Conservation (phyloP, 2,329 filamentous ascomycete genomes). For the Penicillium corylophilum region DNA sequence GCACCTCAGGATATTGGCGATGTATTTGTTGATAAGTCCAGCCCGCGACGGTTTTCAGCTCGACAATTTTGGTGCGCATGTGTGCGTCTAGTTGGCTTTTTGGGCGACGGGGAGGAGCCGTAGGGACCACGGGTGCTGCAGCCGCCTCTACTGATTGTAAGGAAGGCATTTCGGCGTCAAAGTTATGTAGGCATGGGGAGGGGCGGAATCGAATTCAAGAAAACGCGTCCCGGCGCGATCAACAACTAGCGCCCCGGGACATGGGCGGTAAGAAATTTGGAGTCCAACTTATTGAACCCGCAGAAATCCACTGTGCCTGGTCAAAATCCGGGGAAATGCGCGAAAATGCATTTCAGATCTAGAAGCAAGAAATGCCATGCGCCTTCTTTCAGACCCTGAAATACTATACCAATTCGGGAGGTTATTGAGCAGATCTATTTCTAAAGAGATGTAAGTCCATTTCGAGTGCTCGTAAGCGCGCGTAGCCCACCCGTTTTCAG, state of each 20-base stretch:
- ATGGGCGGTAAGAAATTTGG: too few species aligned
- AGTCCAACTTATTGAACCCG: too few species aligned
- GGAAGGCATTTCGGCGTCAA: not conserved
- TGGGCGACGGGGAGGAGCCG: not conserved
- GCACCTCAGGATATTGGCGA: not conserved
- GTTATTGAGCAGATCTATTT: not conserved
- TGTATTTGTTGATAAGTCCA: not conserved
- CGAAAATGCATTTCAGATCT: too few species aligned
- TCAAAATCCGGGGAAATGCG: not conserved
- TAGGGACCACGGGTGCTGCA: not conserved
- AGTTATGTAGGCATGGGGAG: not conserved
- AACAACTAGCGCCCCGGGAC: not conserved
- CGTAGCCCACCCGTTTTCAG: constrained; percentile 9
- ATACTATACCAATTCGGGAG: not conserved
- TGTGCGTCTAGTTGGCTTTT: not conserved
- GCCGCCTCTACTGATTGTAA: not conserved
- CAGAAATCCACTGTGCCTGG: not conserved
- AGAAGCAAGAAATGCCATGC: not conserved
- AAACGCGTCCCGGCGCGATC: not conserved
- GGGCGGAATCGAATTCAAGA: not conserved
- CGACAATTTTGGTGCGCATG: not conserved
- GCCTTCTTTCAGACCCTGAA: not conserved
- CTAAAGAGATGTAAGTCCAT: not conserved
- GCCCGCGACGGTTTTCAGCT: not conserved
- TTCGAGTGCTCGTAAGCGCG: constrained; percentile 12